Percentiles rank a stretch among this genome's conserved stretches.
Evolutionary conservation across 2,329 filamentous ascomycete genomes (phyloP).

Genomic region (Cryphonectria naterciae): DNA sequence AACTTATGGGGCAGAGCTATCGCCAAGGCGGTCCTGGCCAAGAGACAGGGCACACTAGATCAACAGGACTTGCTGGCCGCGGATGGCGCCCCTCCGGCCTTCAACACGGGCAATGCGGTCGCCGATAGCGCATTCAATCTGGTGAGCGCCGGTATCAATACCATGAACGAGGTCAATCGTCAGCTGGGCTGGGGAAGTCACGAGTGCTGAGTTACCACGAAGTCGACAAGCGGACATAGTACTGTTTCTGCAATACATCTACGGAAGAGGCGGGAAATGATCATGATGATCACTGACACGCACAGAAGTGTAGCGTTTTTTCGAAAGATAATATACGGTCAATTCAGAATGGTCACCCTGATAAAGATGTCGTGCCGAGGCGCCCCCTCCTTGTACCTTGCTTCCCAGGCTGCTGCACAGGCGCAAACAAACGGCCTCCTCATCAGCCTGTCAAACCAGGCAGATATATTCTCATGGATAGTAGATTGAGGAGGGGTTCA

Average conservation of each 20-base stretch:
- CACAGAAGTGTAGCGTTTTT: too few relatives aligned
- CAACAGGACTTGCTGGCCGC: slow-evolving; percentile 57
- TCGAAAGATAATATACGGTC: too few relatives aligned
- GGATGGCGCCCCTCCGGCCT: slow-evolving; percentile 44
- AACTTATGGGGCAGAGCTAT: slow-evolving; percentile 66
- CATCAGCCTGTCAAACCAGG: background rate
- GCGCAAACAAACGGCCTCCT: background rate
- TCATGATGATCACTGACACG: too few relatives aligned
- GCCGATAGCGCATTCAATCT: slow-evolving; percentile 48
- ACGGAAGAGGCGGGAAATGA: too few relatives aligned
- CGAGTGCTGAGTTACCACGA: slow-evolving; percentile 5
- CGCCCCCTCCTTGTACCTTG: background rate
- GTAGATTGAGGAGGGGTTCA: background rate
- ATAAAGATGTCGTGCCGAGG: background rate
- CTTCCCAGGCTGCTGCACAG: background rate
- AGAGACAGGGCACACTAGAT: slow-evolving; percentile 58
- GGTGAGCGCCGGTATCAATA: slow-evolving; percentile 53
- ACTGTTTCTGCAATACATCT: background rate
- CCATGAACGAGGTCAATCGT: slow-evolving; percentile 57
- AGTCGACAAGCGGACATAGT: background rate
- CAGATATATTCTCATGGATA: background rate
- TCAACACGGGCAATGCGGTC: slow-evolving; percentile 43
- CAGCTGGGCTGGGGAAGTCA: slow-evolving; percentile 58
- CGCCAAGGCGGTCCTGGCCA: slow-evolving; percentile 60
- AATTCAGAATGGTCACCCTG: background rate